phyloP scores from a whole-genome alignment of 164 flowering plant genomes.

The Pachysandra terminalis region DNA sequence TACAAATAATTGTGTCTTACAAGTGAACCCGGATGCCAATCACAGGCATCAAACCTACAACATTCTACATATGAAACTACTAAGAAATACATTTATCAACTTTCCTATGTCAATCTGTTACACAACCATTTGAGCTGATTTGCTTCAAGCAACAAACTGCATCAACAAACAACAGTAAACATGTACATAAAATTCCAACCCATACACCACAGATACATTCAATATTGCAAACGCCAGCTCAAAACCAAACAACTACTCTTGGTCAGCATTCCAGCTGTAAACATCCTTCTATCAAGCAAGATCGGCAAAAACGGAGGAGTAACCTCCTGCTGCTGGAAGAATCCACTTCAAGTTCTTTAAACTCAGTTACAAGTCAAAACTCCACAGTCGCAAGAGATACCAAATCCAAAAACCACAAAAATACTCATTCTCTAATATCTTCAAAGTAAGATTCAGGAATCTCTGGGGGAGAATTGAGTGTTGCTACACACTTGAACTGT shows the following conservation, averaged over 20 bases:
- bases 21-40: no score
- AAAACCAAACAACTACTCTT: neutral
- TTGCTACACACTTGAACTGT: constrained; percentile 61
- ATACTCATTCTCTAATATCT: constrained; percentile 18
- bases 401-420: neutral
- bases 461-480: constrained; percentile 36
- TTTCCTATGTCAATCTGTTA: no score
- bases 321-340: no score
- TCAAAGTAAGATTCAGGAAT: constrained; percentile 48
- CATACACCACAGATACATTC: neutral
- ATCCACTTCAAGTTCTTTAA: neutral
- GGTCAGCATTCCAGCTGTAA: neutral
- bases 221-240: neutral
- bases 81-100: no score
- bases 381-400: neutral
- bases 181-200: neutral
- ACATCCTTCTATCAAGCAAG: neutral
- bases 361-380: neutral
- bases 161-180: no score
- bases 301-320: no score
- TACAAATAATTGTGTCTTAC: no score
- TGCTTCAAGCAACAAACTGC: no score
- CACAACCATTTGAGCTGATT: no score
- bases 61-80: no score
- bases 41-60: no score